phyloP scores from a whole-genome alignment of 345 rosid genomes.

The Bretschneidera sinensis region DNA sequence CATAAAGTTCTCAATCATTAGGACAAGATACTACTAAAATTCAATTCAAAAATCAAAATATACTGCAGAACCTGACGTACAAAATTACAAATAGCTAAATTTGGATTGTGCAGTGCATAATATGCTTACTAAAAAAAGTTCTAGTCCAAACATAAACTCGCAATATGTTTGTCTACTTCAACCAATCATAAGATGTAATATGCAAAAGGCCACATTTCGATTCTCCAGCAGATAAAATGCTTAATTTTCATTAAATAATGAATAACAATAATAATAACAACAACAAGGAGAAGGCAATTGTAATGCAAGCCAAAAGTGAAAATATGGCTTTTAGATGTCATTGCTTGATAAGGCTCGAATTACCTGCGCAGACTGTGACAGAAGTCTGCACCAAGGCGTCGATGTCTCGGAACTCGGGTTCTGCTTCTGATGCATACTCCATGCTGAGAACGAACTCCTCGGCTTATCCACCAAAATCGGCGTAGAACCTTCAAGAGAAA shows the following conservation, averaged over 20 bases:
- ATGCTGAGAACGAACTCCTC: constrained; percentile 40
- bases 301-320: not conserved
- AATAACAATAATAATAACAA: too few relatives aligned
- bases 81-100: too few relatives aligned
- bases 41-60: not conserved
- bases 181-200: too few relatives aligned
- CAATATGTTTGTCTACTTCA: too few relatives aligned
- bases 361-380: constrained; percentile 77
- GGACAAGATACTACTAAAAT: not conserved
- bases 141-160: too few relatives aligned
- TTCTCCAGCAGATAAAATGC: too few relatives aligned
- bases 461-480: constrained; percentile 52
- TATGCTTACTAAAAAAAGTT: too few relatives aligned
- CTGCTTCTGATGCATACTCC: constrained; percentile 44
- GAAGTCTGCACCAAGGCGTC: constrained; percentile 68
- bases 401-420: constrained; percentile 33
- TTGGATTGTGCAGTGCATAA: too few relatives aligned
- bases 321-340: not conserved
- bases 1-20: constrained; percentile 7
- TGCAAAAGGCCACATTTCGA: not conserved
- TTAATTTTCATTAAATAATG: too few relatives aligned
- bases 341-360: constrained; percentile 5
- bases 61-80: too few relatives aligned
- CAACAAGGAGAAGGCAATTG: too few relatives aligned
- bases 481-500: constrained; percentile 41